Percentiles rank a stretch among this genome's conserved stretches.
Conservation (phyloP, 1,139 yeast species). For the Sugiyamaella castrensis region DNA sequence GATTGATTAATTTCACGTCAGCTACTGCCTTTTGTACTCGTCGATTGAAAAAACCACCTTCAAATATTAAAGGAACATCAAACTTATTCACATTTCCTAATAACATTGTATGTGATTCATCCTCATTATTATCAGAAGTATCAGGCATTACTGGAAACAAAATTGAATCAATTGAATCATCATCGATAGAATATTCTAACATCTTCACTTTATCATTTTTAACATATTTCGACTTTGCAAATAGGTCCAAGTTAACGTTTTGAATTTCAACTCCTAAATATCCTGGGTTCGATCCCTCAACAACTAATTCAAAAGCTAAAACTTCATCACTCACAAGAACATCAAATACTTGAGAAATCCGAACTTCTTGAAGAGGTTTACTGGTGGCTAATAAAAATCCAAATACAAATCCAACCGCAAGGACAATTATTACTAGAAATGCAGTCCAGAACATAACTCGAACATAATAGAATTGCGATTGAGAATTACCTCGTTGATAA, state of each 20-base stretch:
- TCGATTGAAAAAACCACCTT: constrained; percentile 73
- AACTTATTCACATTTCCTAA: constrained; percentile 66
- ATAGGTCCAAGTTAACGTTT: constrained; percentile 75
- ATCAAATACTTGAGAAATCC: constrained; percentile 59
- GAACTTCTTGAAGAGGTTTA: constrained; percentile 71
- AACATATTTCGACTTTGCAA: constrained; percentile 72
- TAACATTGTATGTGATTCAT: constrained; percentile 55
- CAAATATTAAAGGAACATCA: constrained; percentile 71
- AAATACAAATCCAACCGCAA: constrained; percentile 62
- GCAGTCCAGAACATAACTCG: constrained; percentile 34
- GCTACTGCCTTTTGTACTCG: constrained; percentile 56
- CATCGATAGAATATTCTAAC: neutral
- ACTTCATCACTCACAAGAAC: constrained; percentile 83
- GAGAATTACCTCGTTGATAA: constrained; percentile 28
- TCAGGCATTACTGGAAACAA: constrained; percentile 3
- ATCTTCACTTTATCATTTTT: constrained; percentile 23
- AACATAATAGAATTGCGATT: constrained; percentile 27
- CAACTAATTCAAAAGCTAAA: constrained; percentile 70
- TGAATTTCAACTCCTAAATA: constrained; percentile 62
- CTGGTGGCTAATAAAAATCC: constrained; percentile 87
- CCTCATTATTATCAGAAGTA: constrained; percentile 18
- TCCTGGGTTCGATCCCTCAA: constrained; percentile 87
- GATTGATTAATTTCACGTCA: constrained; percentile 67
- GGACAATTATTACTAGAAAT: constrained; percentile 29
- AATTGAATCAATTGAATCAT: neutral